Percentiles rank a stretch among this genome's conserved stretches.
phyloP scores from a whole-genome alignment of 371 early-diverging fungal genomes.

The Rhizopus delemar region DNA sequence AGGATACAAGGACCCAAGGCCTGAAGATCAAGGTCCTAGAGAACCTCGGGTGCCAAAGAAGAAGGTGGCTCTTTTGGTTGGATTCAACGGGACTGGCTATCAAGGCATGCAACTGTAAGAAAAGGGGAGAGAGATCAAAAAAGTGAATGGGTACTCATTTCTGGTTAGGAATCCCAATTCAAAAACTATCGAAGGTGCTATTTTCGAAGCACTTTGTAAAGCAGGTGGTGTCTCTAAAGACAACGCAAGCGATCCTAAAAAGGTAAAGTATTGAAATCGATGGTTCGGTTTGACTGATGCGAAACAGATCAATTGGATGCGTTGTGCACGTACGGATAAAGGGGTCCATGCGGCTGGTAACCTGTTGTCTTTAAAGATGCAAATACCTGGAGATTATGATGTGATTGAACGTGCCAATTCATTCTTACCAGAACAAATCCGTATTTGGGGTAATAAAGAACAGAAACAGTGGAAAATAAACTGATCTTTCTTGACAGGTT shows the following conservation, averaged over 20 bases:
- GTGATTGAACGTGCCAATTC: slow-evolving; percentile 76
- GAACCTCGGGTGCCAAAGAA: slow-evolving; percentile 76
- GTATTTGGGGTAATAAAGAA: slow-evolving; percentile 81
- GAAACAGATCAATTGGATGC: slow-evolving; percentile 50
- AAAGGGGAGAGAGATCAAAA: no score
- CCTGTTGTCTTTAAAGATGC: slow-evolving; percentile 91
- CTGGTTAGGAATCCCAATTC: slow-evolving; percentile 71
- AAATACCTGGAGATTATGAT: slow-evolving; percentile 57
- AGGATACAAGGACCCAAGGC: not conserved
- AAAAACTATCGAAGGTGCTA: slow-evolving; percentile 78
- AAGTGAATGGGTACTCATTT: no score
- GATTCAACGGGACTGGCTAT: slow-evolving; percentile 95
- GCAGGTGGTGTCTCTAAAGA: slow-evolving; percentile 80
- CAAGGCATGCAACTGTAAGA: slow-evolving; percentile 95
- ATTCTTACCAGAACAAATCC: slow-evolving; percentile 77
- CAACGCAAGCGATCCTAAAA: slow-evolving; percentile 76
- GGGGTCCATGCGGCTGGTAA: slow-evolving; percentile 99
- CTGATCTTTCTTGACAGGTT: slow-evolving; percentile 46
- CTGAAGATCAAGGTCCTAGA: slow-evolving; percentile 4
- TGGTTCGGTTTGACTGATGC: not conserved
- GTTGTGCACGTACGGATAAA: slow-evolving; percentile 99
- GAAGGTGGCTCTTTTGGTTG: slow-evolving; percentile 86
- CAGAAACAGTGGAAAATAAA: no score
- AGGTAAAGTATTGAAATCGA: slow-evolving; percentile 47
- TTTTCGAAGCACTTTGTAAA: slow-evolving; percentile 75